Conservation (phyloP, 2,329 filamentous ascomycete species). For the Fusarium euwallaceae region DNA sequence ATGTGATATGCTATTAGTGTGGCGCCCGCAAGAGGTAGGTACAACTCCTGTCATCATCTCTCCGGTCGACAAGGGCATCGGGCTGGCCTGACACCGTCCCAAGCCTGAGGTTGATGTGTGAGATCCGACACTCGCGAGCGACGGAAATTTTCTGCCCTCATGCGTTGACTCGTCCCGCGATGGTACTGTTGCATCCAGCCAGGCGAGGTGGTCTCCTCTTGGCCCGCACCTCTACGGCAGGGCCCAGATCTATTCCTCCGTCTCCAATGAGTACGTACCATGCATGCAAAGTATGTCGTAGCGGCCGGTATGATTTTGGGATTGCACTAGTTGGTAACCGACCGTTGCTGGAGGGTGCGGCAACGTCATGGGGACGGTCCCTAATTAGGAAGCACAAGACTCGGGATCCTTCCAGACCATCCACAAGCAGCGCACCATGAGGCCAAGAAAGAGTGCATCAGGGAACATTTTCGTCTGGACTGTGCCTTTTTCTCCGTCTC, state of each 20-base stretch:
- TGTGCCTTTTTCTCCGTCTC: slow-evolving; percentile 19
- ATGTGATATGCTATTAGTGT: slow-evolving; percentile 25
- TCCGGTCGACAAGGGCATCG: slow-evolving; percentile 23
- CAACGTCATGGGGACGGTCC: slow-evolving; percentile 26
- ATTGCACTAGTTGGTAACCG: slow-evolving; percentile 35
- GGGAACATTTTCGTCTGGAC: slow-evolving; percentile 1
- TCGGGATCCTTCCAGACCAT: slow-evolving; percentile 3
- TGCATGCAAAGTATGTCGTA: slow-evolving; percentile 12
- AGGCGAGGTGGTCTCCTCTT: slow-evolving; percentile 38
- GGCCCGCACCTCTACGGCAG: slow-evolving; percentile 25
- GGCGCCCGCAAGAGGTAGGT: slow-evolving; percentile 11
- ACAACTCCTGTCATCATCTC: slow-evolving; percentile 16
- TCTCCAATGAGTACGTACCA: background rate
- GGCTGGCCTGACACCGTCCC: slow-evolving; percentile 11
- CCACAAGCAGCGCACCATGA: slow-evolving; percentile 5
- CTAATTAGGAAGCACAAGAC: slow-evolving; percentile 13
- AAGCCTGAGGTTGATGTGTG: slow-evolving; percentile 10
- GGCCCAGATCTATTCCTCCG: slow-evolving; percentile 37
- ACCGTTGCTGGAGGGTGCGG: slow-evolving; percentile 26
- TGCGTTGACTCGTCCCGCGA: slow-evolving; percentile 47
- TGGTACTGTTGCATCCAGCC: slow-evolving; percentile 48
- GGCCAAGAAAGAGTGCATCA: background rate
- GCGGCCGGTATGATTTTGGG: slow-evolving; percentile 30
- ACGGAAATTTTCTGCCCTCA: slow-evolving; percentile 43
- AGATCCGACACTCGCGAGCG: slow-evolving; percentile 25